These are phyloP conservation scores for Haplographium delicatum DNA, from an alignment of 495 filamentous ascomycete genomes.

Conservation along the genomic window DNA sequence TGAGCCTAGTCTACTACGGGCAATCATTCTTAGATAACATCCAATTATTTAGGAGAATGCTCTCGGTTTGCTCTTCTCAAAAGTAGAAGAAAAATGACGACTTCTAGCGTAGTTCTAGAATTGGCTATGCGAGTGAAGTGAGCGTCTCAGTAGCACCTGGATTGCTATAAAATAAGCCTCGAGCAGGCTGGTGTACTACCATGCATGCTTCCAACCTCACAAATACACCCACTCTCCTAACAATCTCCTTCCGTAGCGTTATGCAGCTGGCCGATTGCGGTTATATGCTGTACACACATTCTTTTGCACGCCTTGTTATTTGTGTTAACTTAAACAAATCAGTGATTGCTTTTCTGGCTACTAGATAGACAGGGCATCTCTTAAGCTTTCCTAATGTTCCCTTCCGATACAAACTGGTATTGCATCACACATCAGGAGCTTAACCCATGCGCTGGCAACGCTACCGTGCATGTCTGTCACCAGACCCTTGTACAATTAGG, in stretches of 20 bases:
- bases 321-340: not conserved
- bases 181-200: constrained; percentile 21
- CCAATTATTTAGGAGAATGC: constrained; percentile 1
- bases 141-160: constrained; percentile 1
- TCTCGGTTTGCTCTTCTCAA: not conserved
- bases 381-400: constrained; percentile 12
- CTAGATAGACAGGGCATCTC: constrained; percentile 1
- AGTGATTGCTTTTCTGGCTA: constrained; percentile 21
- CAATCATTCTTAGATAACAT: not conserved
- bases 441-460: constrained; percentile 26
- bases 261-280: constrained; percentile 17
- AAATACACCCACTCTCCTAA: constrained; percentile 6
- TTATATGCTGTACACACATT: too few species aligned
- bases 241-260: constrained; percentile 6
- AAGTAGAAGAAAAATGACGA: constrained; percentile 1
- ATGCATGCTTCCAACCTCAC: not conserved
- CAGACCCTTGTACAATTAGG: constrained; percentile 16
- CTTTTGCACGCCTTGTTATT: constrained; percentile 7
- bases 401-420: constrained; percentile 22
- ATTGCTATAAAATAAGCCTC: constrained; percentile 15
- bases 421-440: constrained; percentile 24
- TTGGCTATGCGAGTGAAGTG: not conserved
- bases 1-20: not conserved
- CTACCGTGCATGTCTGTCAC: constrained; percentile 20
- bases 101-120: constrained; percentile 23